phyloP scores from a whole-genome alignment of 192 early-diverging fungal genomes.

The Backusella tuberculispora region DNA sequence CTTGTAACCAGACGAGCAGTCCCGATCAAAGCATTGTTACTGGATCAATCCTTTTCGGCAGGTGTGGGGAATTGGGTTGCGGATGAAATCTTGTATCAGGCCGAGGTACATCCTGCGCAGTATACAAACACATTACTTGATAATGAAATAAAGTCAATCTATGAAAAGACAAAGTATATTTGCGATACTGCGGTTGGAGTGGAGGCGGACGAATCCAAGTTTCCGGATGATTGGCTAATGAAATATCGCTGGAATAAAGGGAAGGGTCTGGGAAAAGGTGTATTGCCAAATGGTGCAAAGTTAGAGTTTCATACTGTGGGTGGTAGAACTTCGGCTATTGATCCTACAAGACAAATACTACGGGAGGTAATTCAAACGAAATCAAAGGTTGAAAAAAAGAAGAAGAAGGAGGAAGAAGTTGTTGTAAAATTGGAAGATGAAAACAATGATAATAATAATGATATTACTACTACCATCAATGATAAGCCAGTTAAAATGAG shows the following conservation, averaged over 20 bases:
- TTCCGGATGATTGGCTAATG: slow-evolving; percentile 80
- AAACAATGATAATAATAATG: background rate
- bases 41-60: slow-evolving; percentile 77
- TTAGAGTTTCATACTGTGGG: slow-evolving; percentile 70
- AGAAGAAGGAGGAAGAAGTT: background rate
- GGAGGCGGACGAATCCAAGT: slow-evolving; percentile 69
- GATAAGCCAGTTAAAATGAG: background rate
- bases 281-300: slow-evolving; percentile 57
- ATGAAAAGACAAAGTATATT: slow-evolving; percentile 53
- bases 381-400: background rate
- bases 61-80: slow-evolving; percentile 91
- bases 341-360: background rate
- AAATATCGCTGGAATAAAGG: slow-evolving; percentile 77
- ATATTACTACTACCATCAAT: too few species aligned
- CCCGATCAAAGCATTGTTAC: slow-evolving; percentile 75
- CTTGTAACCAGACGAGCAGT: slow-evolving; percentile 43
- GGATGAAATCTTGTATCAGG: slow-evolving; percentile 80
- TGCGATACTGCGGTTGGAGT: slow-evolving; percentile 57
- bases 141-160: slow-evolving; percentile 49
- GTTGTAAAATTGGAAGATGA: background rate
- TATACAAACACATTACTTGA: slow-evolving; percentile 50
- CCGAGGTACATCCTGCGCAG: slow-evolving; percentile 71
- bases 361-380: background rate
- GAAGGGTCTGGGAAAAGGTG: slow-evolving; percentile 41
- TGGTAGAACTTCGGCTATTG: slow-evolving; percentile 14